A percentile compares a stretch with the other conserved stretches of the same genome.
phyloP scores from a whole-genome alignment of 75 land plant genomes.

The Ceratopteris richardii region DNA sequence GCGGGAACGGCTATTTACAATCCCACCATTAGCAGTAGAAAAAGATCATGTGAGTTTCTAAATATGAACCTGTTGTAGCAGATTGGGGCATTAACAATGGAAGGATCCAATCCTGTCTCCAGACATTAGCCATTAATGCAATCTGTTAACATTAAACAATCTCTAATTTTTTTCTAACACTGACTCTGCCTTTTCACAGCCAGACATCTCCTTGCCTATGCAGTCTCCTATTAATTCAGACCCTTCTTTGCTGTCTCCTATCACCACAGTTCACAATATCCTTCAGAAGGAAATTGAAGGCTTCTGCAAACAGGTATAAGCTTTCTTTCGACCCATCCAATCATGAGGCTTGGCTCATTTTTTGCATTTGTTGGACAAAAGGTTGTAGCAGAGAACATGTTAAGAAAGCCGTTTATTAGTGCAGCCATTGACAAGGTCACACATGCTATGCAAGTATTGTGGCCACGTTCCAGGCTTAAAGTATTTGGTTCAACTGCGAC shows the following conservation, averaged over 20 bases:
- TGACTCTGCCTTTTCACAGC: slow-evolving; percentile 28
- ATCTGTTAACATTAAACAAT: no score
- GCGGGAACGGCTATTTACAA: slow-evolving; percentile 56
- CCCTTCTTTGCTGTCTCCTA: slow-evolving; percentile 34
- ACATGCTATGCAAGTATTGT: slow-evolving; percentile 85
- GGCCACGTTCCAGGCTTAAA: slow-evolving; percentile 94
- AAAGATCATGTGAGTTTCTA: slow-evolving; percentile 68
- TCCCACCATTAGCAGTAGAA: slow-evolving; percentile 69
- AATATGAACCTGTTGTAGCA: no score
- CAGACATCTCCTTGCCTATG: slow-evolving; percentile 80
- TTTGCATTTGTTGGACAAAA: slow-evolving; percentile 8
- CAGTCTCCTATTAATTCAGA: slow-evolving; percentile 49
- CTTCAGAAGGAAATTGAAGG: slow-evolving; percentile 90
- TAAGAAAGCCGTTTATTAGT: slow-evolving; percentile 66
- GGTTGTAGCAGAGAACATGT: slow-evolving; percentile 72
- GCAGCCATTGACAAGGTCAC: slow-evolving; percentile 87
- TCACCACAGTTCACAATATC: slow-evolving; percentile 47
- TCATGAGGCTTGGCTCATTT: neutral
- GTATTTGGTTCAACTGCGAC: slow-evolving; percentile 96
- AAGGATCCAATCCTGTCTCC: neutral
- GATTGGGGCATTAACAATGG: no score
- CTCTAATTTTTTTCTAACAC: neutral
- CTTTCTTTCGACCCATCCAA: neutral
- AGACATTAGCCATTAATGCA: neutral
- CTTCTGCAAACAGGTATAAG: slow-evolving; percentile 75